Percentiles rank a stretch among this genome's conserved stretches.
These are phyloP conservation scores for Acrocalymma vagum DNA, from an alignment of 2,329 filamentous ascomycete species.

Conservation along the genomic window DNA sequence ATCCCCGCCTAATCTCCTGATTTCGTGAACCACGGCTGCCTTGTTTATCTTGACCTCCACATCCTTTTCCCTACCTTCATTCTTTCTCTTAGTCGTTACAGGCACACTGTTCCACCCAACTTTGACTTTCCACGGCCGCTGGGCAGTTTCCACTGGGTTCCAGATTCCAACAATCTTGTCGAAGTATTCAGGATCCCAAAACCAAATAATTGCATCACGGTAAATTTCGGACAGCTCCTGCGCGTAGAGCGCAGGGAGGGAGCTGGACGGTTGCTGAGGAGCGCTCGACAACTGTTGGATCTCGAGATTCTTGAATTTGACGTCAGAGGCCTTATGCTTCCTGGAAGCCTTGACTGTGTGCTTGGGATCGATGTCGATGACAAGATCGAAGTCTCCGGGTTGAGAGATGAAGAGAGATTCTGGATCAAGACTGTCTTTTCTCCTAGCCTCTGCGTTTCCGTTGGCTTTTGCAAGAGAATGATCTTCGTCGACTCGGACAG, in stretches of 20 bases:
- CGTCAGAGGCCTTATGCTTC: slow-evolving; percentile 45
- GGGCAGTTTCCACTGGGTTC: slow-evolving; percentile 63
- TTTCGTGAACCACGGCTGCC: slow-evolving; percentile 74
- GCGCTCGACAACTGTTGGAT: slow-evolving; percentile 51
- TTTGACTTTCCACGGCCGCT: slow-evolving; percentile 74
- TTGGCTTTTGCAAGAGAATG: slow-evolving; percentile 51
- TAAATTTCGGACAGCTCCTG: slow-evolving; percentile 74
- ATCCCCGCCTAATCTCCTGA: slow-evolving; percentile 67
- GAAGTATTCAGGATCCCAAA: slow-evolving; percentile 70
- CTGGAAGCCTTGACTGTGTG: slow-evolving; percentile 46
- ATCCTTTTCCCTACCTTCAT: slow-evolving; percentile 51
- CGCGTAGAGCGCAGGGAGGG: slow-evolving; percentile 71
- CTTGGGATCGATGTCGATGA: slow-evolving; percentile 74
- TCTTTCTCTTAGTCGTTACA: slow-evolving; percentile 33
- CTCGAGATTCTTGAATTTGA: slow-evolving; percentile 83
- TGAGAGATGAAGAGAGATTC: slow-evolving; percentile 75
- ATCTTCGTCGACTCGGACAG: slow-evolving; percentile 60
- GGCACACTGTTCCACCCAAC: slow-evolving; percentile 74
- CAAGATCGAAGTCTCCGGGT: slow-evolving; percentile 82
- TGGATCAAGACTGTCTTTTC: slow-evolving; percentile 46
- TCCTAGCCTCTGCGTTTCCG: slow-evolving; percentile 6
- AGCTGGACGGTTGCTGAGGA: slow-evolving; percentile 59
- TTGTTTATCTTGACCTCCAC: slow-evolving; percentile 71
- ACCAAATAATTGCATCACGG: slow-evolving; percentile 77
- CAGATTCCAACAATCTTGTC: slow-evolving; percentile 70